Percentiles rank a stretch among this genome's conserved stretches.
Evolutionary conservation across 2,329 filamentous ascomycete species (phyloP).

Genomic region (Epichloe glyceriae): DNA sequence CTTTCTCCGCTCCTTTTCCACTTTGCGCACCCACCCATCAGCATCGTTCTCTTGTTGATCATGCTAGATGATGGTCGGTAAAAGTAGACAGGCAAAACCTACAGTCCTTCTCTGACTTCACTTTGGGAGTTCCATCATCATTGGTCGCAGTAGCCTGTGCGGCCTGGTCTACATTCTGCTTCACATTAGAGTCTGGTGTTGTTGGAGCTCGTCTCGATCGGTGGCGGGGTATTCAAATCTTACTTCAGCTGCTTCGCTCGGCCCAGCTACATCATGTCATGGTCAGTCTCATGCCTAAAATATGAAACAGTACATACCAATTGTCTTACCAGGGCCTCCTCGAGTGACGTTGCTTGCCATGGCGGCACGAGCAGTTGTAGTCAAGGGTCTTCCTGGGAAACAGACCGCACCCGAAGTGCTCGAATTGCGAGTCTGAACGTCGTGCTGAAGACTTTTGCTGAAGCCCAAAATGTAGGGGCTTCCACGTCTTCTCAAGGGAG

Average conservation of each 20-base stretch:
- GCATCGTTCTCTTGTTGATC: not conserved
- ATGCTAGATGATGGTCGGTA: not conserved
- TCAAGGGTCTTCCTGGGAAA: slow-evolving; percentile 33
- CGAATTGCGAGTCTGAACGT: slow-evolving; percentile 39
- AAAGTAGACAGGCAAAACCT: slow-evolving; percentile 8
- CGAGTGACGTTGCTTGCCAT: slow-evolving; percentile 47
- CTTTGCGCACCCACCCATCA: slow-evolving; percentile 9
- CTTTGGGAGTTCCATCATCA: slow-evolving; percentile 27
- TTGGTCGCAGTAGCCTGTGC: slow-evolving; percentile 17
- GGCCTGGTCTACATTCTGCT: slow-evolving; percentile 11
- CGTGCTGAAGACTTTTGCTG: slow-evolving; percentile 23
- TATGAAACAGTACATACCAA: not conserved
- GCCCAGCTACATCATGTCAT: slow-evolving; percentile 22
- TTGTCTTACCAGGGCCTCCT: slow-evolving; percentile 25
- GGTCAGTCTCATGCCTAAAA: slow-evolving; percentile 9
- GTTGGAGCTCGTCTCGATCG: slow-evolving; percentile 27
- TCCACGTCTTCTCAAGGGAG: slow-evolving; percentile 14
- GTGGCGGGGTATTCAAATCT: slow-evolving; percentile 19
- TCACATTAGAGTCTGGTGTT: slow-evolving; percentile 20
- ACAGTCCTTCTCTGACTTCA: slow-evolving; percentile 38
- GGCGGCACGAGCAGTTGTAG: slow-evolving; percentile 27
- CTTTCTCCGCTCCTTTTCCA: slow-evolving; percentile 74
- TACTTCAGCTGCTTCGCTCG: slow-evolving; percentile 29
- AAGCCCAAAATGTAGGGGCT: slow-evolving; percentile 25
- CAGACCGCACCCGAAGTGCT: slow-evolving; percentile 46